A percentile compares a stretch with the other conserved stretches of the same genome.
These are phyloP conservation scores for Oldenlandia corymbosa DNA, from an alignment of 257 asterid species.

Conservation along the genomic window DNA sequence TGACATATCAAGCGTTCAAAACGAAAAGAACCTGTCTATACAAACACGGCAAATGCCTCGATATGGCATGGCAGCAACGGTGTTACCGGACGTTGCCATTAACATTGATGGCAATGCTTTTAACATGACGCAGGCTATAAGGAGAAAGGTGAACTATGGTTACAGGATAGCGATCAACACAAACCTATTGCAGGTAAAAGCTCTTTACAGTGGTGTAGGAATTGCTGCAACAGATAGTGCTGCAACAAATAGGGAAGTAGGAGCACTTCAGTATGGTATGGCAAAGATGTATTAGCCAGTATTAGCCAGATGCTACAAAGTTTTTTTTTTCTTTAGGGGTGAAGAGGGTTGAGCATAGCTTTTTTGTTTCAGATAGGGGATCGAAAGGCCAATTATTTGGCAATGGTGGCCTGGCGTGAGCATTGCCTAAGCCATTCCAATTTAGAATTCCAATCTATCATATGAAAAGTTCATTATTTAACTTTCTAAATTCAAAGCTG, in stretches of 20 bases:
- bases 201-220: conserved; percentile 55
- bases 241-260: conserved; percentile 34
- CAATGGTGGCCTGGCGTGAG: not conserved
- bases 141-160: conserved; percentile 28
- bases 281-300: conserved; percentile 41
- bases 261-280: conserved; percentile 31
- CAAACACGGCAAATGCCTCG: conserved; percentile 46
- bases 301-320: not conserved
- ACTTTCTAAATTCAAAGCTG: no score
- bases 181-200: conserved; percentile 54
- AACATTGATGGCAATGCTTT: conserved; percentile 55
- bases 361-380: no score
- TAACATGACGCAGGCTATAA: conserved; percentile 38
- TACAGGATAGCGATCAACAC: conserved; percentile 56
- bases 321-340: no score
- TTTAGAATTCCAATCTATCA: no score
- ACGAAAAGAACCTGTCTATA: conserved; percentile 24
- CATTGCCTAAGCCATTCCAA: no score
- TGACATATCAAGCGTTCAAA: conserved; percentile 25
- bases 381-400: not conserved
- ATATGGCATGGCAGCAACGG: conserved; percentile 51
- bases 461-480: no score
- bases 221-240: conserved; percentile 30
- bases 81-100: conserved; percentile 62
- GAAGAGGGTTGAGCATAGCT: no score